These are phyloP conservation scores for Passiflora organensis DNA, from an alignment of 345 rosid genomes.

Conservation along the genomic window DNA sequence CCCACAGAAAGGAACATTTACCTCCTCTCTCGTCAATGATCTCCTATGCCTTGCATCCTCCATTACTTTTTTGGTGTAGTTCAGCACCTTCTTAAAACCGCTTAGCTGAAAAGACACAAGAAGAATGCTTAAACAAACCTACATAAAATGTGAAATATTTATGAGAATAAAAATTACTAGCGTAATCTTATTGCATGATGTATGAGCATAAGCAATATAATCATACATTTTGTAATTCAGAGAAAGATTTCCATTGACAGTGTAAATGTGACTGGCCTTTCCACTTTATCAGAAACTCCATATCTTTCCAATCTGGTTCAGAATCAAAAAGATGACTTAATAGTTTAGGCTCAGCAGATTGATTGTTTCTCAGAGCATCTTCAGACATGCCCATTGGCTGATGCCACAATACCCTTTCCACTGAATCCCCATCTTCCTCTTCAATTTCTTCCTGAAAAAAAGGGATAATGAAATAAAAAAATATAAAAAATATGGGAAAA, in stretches of 20 bases:
- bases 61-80: conserved; percentile 80
- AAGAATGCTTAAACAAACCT: conserved; percentile 9
- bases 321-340: conserved; percentile 67
- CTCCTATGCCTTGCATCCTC: conserved; percentile 82
- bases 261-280: conserved; percentile 99
- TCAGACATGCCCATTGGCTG: conserved; percentile 84
- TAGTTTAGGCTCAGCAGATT: conserved; percentile 66
- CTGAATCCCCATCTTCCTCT: conserved; percentile 91
- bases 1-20: conserved; percentile 21
- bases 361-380: conserved; percentile 53
- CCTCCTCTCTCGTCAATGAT: conserved; percentile 91
- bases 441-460: conserved; percentile 81
- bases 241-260: conserved; percentile 87
- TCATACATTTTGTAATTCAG: conserved; percentile 84
- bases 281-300: conserved; percentile 97
- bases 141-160: background rate
- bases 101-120: conserved; percentile 62
- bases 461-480: conserved; percentile 1
- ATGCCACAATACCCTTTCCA: conserved; percentile 98
- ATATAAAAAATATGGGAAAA: background rate
- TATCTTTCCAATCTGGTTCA: conserved; percentile 79
- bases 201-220: background rate
- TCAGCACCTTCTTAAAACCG: conserved; percentile 93
- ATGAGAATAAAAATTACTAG: background rate
- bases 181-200: background rate